Percentiles rank a stretch among this genome's conserved stretches.
These are phyloP conservation scores for Macrocybe gigantea DNA, from an alignment of 768 basidiomycete genomes.

Conservation along the genomic window DNA sequence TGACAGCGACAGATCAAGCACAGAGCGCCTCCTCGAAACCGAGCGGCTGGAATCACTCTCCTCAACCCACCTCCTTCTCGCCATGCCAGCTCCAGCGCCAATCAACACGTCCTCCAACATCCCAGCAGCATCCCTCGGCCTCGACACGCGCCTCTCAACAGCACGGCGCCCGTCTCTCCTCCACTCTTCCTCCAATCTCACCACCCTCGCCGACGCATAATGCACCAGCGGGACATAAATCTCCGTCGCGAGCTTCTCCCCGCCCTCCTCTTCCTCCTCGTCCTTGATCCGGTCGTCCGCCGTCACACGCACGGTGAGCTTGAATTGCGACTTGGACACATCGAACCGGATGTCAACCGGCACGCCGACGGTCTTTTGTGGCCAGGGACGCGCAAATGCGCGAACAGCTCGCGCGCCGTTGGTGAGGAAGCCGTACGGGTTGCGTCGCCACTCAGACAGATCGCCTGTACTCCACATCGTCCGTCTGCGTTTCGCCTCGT, in stretches of 20 bases:
- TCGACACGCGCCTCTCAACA: not conserved
- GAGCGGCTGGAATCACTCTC: slow-evolving; percentile 1
- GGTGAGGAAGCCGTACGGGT: slow-evolving; percentile 69
- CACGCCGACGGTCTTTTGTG: slow-evolving; percentile 65
- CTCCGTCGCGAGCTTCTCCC: slow-evolving; percentile 64
- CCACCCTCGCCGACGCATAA: slow-evolving; percentile 45
- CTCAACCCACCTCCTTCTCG: no score
- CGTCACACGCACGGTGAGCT: slow-evolving; percentile 57
- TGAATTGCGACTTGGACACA: slow-evolving; percentile 63
- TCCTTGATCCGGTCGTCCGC: slow-evolving; percentile 43
- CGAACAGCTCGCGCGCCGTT: slow-evolving; percentile 81
- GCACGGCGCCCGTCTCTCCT: slow-evolving; percentile 11
- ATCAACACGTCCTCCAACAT: no score
- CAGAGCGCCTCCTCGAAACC: slow-evolving; percentile 11
- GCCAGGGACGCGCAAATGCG: slow-evolving; percentile 85
- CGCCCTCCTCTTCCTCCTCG: slow-evolving; percentile 22
- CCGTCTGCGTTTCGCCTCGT: slow-evolving; percentile 3
- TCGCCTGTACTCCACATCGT: slow-evolving; percentile 8
- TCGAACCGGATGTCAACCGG: slow-evolving; percentile 71
- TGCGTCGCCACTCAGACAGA: slow-evolving; percentile 30
- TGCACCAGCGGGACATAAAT: slow-evolving; percentile 90
- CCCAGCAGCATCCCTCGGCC: slow-evolving; percentile 1
- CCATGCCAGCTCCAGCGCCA: no score
- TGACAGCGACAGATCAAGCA: slow-evolving; percentile 7
- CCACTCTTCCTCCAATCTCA: slow-evolving; percentile 7